Percentiles rank a stretch among this genome's conserved stretches.
Evolutionary conservation across 139 green algal species (phyloP).

Genomic region (Chlamydomonas sp.): DNA sequence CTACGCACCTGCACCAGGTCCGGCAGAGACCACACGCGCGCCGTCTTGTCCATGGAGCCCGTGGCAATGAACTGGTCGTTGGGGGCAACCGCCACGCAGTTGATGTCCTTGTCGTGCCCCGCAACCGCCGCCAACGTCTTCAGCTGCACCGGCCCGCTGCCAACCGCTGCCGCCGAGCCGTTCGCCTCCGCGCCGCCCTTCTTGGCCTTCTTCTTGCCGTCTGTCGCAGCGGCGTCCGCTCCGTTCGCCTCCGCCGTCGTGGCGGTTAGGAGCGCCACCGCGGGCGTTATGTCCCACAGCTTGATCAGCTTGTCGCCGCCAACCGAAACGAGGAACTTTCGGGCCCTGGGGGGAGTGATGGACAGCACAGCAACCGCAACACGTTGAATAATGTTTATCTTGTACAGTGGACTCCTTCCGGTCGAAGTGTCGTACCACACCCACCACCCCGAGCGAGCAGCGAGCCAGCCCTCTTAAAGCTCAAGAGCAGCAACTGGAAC

Average conservation of each 20-base stretch:
- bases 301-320: constrained; percentile 92
- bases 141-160: background rate
- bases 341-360: background rate
- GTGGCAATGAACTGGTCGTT: constrained; percentile 81
- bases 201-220: background rate
- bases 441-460: too few species aligned
- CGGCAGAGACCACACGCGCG: constrained; percentile 90
- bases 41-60: constrained; percentile 87
- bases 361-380: background rate
- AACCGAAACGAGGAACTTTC: constrained; percentile 74
- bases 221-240: background rate
- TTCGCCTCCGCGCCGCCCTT: background rate
- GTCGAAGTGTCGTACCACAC: too few species aligned
- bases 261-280: background rate
- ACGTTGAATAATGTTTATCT: too few species aligned
- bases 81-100: constrained; percentile 88
- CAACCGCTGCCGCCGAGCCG: background rate
- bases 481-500: too few species aligned
- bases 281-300: constrained; percentile 76
- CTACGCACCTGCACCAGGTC: constrained; percentile 64
- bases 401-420: too few species aligned
- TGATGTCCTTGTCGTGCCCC: constrained; percentile 98
- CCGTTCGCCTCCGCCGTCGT: background rate
- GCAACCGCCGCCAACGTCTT: constrained; percentile 74
- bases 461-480: too few species aligned